Base-by-base conservation (phyloP, 2,329 filamentous ascomycete species). In the Uncinocarpus reesii region DNA sequence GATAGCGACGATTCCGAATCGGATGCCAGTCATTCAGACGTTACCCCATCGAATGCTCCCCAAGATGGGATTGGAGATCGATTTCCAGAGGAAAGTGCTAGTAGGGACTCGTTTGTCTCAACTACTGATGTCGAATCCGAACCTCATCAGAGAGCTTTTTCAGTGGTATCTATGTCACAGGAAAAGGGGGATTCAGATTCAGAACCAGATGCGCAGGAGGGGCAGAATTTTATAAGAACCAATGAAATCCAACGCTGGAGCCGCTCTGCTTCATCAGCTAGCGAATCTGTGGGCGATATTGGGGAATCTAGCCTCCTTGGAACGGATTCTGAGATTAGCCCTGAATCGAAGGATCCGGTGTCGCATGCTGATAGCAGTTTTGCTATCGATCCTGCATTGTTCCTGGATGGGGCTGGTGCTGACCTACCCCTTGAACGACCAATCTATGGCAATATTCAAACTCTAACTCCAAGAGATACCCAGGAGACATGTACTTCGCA, bases 1-100 rank as follows among this genome's bases (percentile, higher is more conserved):
- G 67, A 69, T 48, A 69, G 65, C 49, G 65, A 68, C 24, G 63
- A 67, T 43, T 66, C 68, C 43, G 53, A 42, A 23, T 26, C 28
- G n/a, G 46, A 3, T 10, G 10, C 24, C 4, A 2, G 16, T 7
- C 15, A n/a, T 32, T 21, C 32, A 16, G 18, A 21, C n/a, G 18
- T 13, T 11, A 13, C 15, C 3, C 26, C n/a, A 21, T 15, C 18
- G n/a, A 28, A 7, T 2, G 7, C 15, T 15, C 2, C 13, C n/a
- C 28, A 21, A 16, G 13, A 32, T 7, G 26, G 21, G 7, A 20
- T 21, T 13, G 26, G 23, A 4, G 5, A 15, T 7, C 15, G 23
- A 11, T 28, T 10, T 1, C 26, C 15, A 32, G 40, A 23, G 15
- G 11, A 8, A 3, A 31, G 2, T 21, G 8, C 32, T 13, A 29